A percentile compares a stretch with the other conserved stretches of the same genome.
Evolutionary conservation across 208 protist genomes (phyloP).

Genomic region (Crithidia expoeki): DNA sequence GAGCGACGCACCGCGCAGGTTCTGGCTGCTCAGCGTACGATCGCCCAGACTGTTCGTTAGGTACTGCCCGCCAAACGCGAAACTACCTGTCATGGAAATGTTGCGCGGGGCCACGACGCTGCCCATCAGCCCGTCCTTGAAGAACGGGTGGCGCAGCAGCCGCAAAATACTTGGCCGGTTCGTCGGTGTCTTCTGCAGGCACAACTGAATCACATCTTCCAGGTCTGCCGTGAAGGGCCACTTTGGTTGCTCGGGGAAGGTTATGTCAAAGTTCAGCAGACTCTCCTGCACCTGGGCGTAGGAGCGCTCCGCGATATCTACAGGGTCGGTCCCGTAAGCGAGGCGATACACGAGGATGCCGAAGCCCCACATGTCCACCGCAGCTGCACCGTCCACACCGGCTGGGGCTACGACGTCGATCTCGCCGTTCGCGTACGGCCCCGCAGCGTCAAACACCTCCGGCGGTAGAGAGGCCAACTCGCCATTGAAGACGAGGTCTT

Average conservation of each 20-base stretch:
- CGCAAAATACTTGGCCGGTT: slow-evolving; percentile 56
- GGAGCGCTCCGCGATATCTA: slow-evolving; percentile 65
- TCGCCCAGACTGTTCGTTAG: slow-evolving; percentile 27
- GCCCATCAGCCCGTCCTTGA: slow-evolving; percentile 38
- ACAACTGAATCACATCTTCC: slow-evolving; percentile 59
- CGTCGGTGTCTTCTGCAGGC: slow-evolving; percentile 58
- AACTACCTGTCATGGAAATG: slow-evolving; percentile 31
- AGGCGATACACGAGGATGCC: slow-evolving; percentile 86
- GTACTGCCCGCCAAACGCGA: slow-evolving; percentile 23
- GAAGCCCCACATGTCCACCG: slow-evolving; percentile 85
- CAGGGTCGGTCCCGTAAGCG: slow-evolving; percentile 63
- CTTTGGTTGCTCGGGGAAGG: slow-evolving; percentile 44
- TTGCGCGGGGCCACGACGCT: slow-evolving; percentile 19
- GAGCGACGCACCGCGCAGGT: slow-evolving; percentile 25
- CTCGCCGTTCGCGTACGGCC: slow-evolving; percentile 41
- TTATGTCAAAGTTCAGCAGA: slow-evolving; percentile 39
- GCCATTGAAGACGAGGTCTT: slow-evolving; percentile 84
- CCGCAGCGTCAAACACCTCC: slow-evolving; percentile 62
- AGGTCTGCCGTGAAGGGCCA: slow-evolving; percentile 58
- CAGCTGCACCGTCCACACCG: slow-evolving; percentile 25
- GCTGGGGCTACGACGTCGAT: slow-evolving; percentile 20
- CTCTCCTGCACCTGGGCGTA: slow-evolving; percentile 53
- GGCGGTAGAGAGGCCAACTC: slow-evolving; percentile 80
- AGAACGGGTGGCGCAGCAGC: slow-evolving; percentile 68
- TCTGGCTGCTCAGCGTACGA: slow-evolving; percentile 22